These are phyloP conservation scores for Dactylellina haptotyla DNA, from an alignment of 2,329 filamentous ascomycete species.

Conservation along the genomic window DNA sequence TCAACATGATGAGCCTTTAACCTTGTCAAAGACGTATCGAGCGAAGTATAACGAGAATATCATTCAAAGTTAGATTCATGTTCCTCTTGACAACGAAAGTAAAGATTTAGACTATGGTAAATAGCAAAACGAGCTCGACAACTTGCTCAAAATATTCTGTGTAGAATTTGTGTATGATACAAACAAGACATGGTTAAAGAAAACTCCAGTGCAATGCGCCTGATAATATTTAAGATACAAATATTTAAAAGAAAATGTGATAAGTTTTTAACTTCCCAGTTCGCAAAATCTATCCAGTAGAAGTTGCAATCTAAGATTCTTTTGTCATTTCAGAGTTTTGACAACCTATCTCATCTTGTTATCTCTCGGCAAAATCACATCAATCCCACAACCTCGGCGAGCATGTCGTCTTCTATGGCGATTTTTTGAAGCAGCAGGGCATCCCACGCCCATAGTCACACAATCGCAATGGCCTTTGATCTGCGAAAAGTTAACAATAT, in stretches of 20 bases:
- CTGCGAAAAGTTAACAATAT: constrained; percentile 44
- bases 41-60: no score
- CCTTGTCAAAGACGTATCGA: no score
- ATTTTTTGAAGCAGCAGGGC: background rate
- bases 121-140: no score
- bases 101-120: no score
- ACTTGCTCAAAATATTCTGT: no score
- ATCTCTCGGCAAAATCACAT: constrained; percentile 37
- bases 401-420: constrained; percentile 21
- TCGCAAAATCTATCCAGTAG: background rate
- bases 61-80: no score
- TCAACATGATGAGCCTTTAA: no score
- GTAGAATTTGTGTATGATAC: background rate
- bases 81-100: no score
- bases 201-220: background rate
- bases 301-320: background rate
- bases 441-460: constrained; percentile 29
- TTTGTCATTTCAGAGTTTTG: background rate
- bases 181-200: background rate
- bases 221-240: no score
- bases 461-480: constrained; percentile 51
- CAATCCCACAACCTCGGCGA: background rate
- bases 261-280: no score
- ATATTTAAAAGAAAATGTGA: no score
- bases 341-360: background rate